Evolutionary conservation across 2,329 filamentous ascomycete genomes (phyloP).

Genomic region (Tolypocladium ophioglossoides): DNA sequence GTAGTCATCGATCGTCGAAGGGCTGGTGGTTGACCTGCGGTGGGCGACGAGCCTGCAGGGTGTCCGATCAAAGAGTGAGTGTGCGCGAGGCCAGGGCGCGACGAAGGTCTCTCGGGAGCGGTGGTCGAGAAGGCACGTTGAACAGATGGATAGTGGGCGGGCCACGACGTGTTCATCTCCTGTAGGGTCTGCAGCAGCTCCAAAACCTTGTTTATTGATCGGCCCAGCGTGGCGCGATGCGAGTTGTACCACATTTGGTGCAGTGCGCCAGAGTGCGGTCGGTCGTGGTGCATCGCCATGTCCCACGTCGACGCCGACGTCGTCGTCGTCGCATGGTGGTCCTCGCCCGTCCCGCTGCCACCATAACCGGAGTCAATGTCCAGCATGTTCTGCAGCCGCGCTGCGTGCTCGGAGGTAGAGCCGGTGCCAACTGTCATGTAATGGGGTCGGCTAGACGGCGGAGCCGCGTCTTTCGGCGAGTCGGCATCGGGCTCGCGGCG

Average conservation of each 20-base stretch:
- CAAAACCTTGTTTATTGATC: conserved; percentile 77
- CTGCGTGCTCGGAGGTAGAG: conserved; percentile 69
- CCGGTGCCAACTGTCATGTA: conserved; percentile 88
- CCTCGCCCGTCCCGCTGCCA: conserved; percentile 61
- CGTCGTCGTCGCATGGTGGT: conserved; percentile 23
- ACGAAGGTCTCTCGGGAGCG: conserved; percentile 33
- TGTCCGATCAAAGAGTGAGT: conserved; percentile 50
- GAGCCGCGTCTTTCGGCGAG: conserved; percentile 14
- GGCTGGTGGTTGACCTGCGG: conserved; percentile 33
- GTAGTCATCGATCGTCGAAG: conserved; percentile 65
- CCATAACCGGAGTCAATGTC: conserved; percentile 90
- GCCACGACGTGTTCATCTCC: conserved; percentile 85
- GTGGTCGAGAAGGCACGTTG: conserved; percentile 42
- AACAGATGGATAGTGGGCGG: conserved; percentile 86
- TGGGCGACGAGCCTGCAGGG: conserved; percentile 22
- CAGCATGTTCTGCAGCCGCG: conserved; percentile 68
- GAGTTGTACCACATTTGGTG: conserved; percentile 93
- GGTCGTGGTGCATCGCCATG: conserved; percentile 29
- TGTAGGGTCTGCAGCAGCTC: conserved; percentile 76
- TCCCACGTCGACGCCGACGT: conserved; percentile 25
- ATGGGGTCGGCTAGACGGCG: conserved; percentile 35
- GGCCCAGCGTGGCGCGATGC: conserved; percentile 76
- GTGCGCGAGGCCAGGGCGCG: conserved; percentile 53
- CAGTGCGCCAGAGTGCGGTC: conserved; percentile 64
- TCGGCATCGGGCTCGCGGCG: conserved; percentile 19